Evolutionary conservation across 1,139 yeast genomes (phyloP), one percentile per base, ranked within the genome.

Genomic region (Kodamaea sp.): DNA sequence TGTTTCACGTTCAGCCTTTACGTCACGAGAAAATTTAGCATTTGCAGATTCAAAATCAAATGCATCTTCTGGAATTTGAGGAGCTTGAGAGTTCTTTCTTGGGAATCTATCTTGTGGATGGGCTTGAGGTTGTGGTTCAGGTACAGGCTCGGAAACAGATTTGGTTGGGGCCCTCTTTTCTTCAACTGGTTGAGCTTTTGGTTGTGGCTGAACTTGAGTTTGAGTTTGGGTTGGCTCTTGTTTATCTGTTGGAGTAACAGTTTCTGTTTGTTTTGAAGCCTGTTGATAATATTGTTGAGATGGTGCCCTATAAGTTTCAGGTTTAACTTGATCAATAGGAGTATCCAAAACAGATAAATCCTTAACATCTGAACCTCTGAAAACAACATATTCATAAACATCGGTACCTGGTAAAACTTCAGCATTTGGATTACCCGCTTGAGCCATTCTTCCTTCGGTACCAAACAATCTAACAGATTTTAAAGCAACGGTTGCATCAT

Each of bases 351-450:
- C 95, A 47, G 81, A 79, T 61, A 92, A 73, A 56, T 87, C 96
- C 65, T 87, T 85, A 30, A 92, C 97, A 54, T 90, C 97, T 29
- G 88, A 80, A 30, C 98, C 98, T 50, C 94, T 79, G 60, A 92
- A 86, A 36, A 85, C 89, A 43, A 92, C 90, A 47, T 78, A 79
- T 32, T 87, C 92, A 59, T 81, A 87, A 12, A 84, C 74, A 37
- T 82, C 86, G 31, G 73, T 72, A 10, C 85, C 79, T 5, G 97
- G 88, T 41, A 81, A 77, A 32, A 89, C 81, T 59, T 88, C 96
- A 47, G 76, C 72, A 22, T 73, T 62, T 27, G 88, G 84, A 59
- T 84, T 86, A 27, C 81, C 80, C 34, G 52, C 53, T 37, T 57
- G 61, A 23, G 74, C 72, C 53, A 84, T 73, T 54, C 98, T 78